These are phyloP conservation scores for Plasmopara halstedii DNA, from an alignment of 352 stramenopile genomes.

Conservation along the genomic window DNA sequence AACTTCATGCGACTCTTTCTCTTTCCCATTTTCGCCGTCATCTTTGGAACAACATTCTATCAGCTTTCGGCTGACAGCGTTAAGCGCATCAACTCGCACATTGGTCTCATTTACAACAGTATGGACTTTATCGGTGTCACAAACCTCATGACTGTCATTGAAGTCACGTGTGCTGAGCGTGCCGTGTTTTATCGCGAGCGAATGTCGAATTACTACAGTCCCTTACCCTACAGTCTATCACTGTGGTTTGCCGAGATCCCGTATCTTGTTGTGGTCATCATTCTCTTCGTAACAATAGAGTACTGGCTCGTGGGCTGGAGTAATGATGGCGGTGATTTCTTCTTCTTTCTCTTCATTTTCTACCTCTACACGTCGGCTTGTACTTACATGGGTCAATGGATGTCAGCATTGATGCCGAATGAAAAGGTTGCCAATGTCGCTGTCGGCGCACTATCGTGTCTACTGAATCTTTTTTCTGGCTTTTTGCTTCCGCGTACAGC, in stretches of 20 bases:
- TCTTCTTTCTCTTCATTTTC: conserved; percentile 23
- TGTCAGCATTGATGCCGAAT: conserved; percentile 56
- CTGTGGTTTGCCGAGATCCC: conserved; percentile 49
- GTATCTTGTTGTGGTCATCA: conserved; percentile 35
- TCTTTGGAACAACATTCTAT: conserved; percentile 61
- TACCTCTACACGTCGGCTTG: conserved; percentile 42
- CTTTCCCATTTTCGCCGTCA: conserved; percentile 40
- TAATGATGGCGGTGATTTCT: conserved; percentile 15
- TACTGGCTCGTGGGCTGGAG: conserved; percentile 54
- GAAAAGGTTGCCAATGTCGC: conserved; percentile 64
- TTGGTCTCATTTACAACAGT: conserved; percentile 59
- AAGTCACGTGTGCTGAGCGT: conserved; percentile 45
- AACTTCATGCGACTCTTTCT: conserved; percentile 45
- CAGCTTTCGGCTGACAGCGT: conserved; percentile 22
- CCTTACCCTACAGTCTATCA: conserved; percentile 51
- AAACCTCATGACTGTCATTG: conserved; percentile 51
- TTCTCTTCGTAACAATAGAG: conserved; percentile 40
- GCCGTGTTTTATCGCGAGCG: conserved; percentile 58
- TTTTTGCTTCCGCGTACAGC: conserved; percentile 36
- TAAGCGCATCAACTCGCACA: conserved; percentile 45
- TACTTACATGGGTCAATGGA: conserved; percentile 60
- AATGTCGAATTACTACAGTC: too few relatives aligned
- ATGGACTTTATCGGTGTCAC: conserved; percentile 61
- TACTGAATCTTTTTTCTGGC: conserved; percentile 60
- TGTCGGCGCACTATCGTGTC: conserved; percentile 47